Evolutionary conservation across 495 filamentous ascomycete species (phyloP), one percentile per base, ranked within the genome.

Genomic region (Hypoxylon lienhwacheense): DNA sequence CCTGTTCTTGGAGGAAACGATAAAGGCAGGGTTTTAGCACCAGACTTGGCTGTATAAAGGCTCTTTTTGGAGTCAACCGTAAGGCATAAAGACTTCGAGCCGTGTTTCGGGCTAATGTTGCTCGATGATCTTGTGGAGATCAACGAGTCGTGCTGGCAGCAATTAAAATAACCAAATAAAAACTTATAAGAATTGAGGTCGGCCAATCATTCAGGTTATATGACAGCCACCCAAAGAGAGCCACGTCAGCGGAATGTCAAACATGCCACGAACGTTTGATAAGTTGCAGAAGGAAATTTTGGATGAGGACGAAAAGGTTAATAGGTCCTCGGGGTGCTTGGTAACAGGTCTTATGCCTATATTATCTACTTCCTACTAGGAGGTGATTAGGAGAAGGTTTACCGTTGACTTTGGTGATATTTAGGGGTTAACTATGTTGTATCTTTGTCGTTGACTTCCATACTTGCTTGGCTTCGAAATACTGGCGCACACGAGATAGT

Each of bases 31-130:
- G 19, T 24, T 21, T n/a, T n/a, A 6, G 8, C 21, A 17, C 46
- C 36, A 45, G 28, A 11, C 16, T n/a, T 15, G 16, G 19, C 35
- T 39, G 7, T 25, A 53, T 14, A 48, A 44, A 44, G 47, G 22
- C 19, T 35, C 31, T 52, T 53, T 52, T 50, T 44, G 5, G 4
- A 20, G 12, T 22, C 15, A n/a, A 24, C 1, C 25, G 41, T 55
- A 50, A 36, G 57, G 51, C 59, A 62, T 28, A 62, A 62, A 62
- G 59, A 21, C 4, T 22, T 8, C 22, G 43, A 28, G 28, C 11
- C 12, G 7, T 19, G 5, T 10, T 42, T 48, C n/a, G 25, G 12
- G 46, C 58, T 53, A 15, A 5, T 40, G 32, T 58, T 52, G 41
- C 48, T 15, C 42, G 32, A 35, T 31, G 26, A 29, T 48, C 12